phyloP scores from a whole-genome alignment of 2,329 filamentous ascomycete species.

The Fusarium cyanostomum region DNA sequence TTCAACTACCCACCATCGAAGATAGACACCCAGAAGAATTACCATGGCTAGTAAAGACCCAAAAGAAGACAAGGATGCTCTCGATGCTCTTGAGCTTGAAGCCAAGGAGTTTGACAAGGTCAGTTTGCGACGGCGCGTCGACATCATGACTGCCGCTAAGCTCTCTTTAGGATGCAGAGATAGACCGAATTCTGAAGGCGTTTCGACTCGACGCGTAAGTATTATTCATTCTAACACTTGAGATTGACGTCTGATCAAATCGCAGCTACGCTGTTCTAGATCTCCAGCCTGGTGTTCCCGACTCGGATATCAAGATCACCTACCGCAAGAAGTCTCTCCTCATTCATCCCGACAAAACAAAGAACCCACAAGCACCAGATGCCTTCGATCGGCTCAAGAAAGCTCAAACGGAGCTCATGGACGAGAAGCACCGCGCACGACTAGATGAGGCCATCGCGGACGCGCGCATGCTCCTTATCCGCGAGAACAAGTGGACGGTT shows the following conservation, averaged over 20 bases:
- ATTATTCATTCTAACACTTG: not conserved
- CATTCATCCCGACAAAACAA: slow-evolving; percentile 98
- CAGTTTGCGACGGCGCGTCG: slow-evolving; percentile 41
- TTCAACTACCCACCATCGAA: slow-evolving; percentile 2
- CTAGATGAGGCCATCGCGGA: slow-evolving; percentile 97
- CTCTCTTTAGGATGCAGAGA: slow-evolving; percentile 81
- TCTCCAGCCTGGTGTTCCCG: slow-evolving; percentile 92
- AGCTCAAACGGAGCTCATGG: slow-evolving; percentile 88
- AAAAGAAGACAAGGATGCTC: slow-evolving; percentile 75
- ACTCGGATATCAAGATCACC: slow-evolving; percentile 92
- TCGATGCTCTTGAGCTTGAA: slow-evolving; percentile 84
- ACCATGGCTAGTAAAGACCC: slow-evolving; percentile 51
- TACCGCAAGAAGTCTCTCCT: slow-evolving; percentile 99
- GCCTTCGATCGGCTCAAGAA: slow-evolving; percentile 98
- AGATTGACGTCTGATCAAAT: slow-evolving; percentile 3
- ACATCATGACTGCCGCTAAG: slow-evolving; percentile 31
- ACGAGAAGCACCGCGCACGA: slow-evolving; percentile 87
- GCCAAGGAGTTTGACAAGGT: slow-evolving; percentile 93
- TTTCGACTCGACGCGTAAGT: slow-evolving; percentile 76
- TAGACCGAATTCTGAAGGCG: slow-evolving; percentile 90
- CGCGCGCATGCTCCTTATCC: slow-evolving; percentile 92
- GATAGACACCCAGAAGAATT: too few relatives aligned
- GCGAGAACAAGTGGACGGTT: slow-evolving; percentile 91
- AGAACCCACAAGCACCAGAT: slow-evolving; percentile 88
- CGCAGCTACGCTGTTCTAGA: slow-evolving; percentile 89